Base-by-base conservation (phyloP, 2,329 filamentous ascomycete genomes). In the Cladophialophora immunda region DNA sequence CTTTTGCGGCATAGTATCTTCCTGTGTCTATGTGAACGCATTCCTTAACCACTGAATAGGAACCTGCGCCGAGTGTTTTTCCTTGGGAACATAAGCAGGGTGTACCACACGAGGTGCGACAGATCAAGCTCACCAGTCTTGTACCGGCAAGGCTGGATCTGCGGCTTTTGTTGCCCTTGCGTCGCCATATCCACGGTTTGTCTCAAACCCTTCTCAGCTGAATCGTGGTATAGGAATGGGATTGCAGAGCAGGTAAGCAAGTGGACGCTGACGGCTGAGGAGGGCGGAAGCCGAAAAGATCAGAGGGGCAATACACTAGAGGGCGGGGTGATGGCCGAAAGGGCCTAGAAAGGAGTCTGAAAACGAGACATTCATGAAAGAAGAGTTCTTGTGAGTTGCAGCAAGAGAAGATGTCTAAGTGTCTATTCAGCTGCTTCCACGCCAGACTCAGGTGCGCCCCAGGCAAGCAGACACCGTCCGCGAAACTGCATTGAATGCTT, bases 1-100 rank as follows among this genome's bases (percentile, higher is more conserved):
- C 70, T 80, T 99, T 99, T 69, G 95, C 94, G 30, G 95, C 95
- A 89, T 98, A 99, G 81, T 97, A 98, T 72, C 94, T 89, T 54
- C 94, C 94, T 0, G 95, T 98, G 74, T 98, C 94, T 76, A 98
- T 98, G 79, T 99, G 95, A 30, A 98, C 94, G 78, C 95, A 99
- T 82, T 99, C 95, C 80, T 98, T 98, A 70, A 99, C 95, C 58
- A 98, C 95, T 41, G 94, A 97, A 82, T 99, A 99, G 65, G 94
- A 97, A 71, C 95, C 95, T 36, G 95, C 94, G 70, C 95, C 95
- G 64, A 99, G 84, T 27, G 95, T 98, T 86, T 99, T 99, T 71
- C 95, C 70, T 72, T 3, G 9, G 27, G 45, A n/a, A 60, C 22
- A 54, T 65, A 22, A 72, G 65, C 61, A 54, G 22, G 59, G 25